phyloP scores from a whole-genome alignment of 2,329 filamentous ascomycete genomes.

The Hymenoscyphus linearis region DNA sequence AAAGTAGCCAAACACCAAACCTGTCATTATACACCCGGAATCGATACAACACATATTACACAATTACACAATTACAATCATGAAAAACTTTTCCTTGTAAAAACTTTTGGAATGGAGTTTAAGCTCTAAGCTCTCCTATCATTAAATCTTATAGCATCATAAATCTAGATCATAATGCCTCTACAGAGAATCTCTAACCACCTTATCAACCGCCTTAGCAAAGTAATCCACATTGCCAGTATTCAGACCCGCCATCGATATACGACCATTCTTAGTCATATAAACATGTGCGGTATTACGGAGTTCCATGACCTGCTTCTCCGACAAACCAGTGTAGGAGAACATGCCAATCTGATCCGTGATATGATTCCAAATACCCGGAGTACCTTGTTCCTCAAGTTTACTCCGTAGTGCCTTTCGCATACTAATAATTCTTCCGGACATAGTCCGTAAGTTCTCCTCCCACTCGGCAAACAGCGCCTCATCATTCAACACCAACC shows the following conservation, averaged over 20 bases:
- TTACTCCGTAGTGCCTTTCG: conserved; percentile 69
- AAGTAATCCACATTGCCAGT: conserved; percentile 89
- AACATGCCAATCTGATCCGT: conserved; percentile 99
- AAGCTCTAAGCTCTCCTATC: not conserved
- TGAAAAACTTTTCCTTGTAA: too few species aligned
- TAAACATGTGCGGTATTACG: conserved; percentile 71
- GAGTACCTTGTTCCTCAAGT: conserved; percentile 79
- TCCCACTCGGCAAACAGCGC: conserved; percentile 83
- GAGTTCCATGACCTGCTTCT: conserved; percentile 67
- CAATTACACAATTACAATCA: too few species aligned
- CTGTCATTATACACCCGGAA: too few species aligned
- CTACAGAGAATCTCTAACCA: conserved; percentile 47
- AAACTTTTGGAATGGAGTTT: not conserved
- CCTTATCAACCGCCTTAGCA: conserved; percentile 80
- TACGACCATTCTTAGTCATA: conserved; percentile 96
- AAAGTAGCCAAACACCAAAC: too few species aligned
- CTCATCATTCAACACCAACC: conserved; percentile 75
- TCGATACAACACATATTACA: too few species aligned
- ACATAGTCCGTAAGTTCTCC: conserved; percentile 87
- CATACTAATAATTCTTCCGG: conserved; percentile 91
- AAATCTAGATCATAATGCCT: too few species aligned
- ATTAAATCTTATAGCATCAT: not conserved
- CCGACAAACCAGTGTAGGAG: conserved; percentile 78
- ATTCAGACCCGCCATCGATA: conserved; percentile 98
- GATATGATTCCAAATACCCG: conserved; percentile 93